Evolutionary conservation across 768 basidiomycete species (phyloP).

Genomic region (Lactifluus subvellereus): DNA sequence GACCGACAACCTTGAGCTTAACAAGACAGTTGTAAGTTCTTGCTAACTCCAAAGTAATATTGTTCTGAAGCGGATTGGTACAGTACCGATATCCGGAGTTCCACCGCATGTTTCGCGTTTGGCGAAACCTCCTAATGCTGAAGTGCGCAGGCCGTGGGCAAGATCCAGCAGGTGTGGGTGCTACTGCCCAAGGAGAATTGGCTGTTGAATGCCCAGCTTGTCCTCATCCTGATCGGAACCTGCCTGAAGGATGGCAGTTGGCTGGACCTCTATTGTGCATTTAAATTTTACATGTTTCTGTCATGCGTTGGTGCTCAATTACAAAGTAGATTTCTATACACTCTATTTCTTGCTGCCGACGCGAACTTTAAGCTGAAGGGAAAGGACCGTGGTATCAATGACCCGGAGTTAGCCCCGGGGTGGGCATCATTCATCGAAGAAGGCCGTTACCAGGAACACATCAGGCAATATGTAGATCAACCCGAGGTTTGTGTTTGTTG

Average conservation of each 20-base stretch:
- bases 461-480: background rate
- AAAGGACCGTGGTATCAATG: background rate
- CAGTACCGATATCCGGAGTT: constrained; percentile 12
- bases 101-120: background rate
- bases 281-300: no score
- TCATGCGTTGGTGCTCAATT: no score
- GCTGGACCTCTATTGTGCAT: no score
- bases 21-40: background rate
- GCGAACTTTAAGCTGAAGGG: constrained; percentile 12
- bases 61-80: background rate
- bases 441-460: background rate
- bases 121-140: background rate
- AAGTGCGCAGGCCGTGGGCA: constrained; percentile 4
- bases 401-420: background rate
- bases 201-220: constrained; percentile 12
- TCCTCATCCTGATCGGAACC: constrained; percentile 11
- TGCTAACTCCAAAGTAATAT: background rate
- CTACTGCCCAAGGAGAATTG: constrained; percentile 1
- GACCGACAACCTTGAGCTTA: background rate
- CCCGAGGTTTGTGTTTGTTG: background rate
- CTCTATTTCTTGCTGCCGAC: constrained; percentile 3
- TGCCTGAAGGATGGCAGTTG: background rate
- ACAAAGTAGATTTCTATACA: background rate
- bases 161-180: constrained; percentile 8
- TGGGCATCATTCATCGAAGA: constrained; percentile 6